phyloP scores from a whole-genome alignment of 352 stramenopile species.

The Phytophthora kernoviae region DNA sequence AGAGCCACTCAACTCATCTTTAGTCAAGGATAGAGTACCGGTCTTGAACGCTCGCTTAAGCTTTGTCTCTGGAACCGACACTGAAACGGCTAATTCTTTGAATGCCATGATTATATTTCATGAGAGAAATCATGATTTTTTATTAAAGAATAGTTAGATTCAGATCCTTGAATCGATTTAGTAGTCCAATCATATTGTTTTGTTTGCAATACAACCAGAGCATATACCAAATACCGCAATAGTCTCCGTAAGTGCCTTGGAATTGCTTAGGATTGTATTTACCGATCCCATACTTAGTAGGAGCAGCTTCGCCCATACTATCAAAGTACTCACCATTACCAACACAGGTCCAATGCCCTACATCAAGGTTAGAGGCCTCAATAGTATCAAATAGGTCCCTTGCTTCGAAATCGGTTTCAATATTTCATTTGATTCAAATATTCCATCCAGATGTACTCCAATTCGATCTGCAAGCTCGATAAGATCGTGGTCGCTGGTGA shows the following conservation, averaged over 20 bases:
- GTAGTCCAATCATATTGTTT: slow-evolving; percentile 7
- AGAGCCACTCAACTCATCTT: slow-evolving; percentile 9
- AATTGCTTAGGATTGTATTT: too few species aligned
- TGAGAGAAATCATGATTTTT: not conserved
- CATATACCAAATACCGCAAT: slow-evolving; percentile 10
- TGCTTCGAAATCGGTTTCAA: not conserved
- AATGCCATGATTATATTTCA: slow-evolving; percentile 21
- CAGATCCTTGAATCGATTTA: slow-evolving; percentile 22
- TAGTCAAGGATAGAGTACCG: slow-evolving; percentile 11
- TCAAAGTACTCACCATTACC: slow-evolving; percentile 9
- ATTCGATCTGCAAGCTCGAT: not conserved
- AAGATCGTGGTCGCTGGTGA: slow-evolving; percentile 1
- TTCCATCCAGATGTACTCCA: not conserved
- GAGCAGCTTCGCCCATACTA: slow-evolving; percentile 5
- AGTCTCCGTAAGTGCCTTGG: too few species aligned
- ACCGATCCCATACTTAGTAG: not conserved
- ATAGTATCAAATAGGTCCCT: not conserved
- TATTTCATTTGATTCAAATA: slow-evolving; percentile 7
- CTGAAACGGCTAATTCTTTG: slow-evolving; percentile 12
- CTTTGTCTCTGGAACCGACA: slow-evolving; percentile 1
- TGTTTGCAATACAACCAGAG: slow-evolving; percentile 22
- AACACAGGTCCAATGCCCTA: slow-evolving; percentile 5
- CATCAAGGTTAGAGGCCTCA: not conserved
- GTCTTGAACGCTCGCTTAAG: slow-evolving; percentile 5
- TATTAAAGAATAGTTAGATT: slow-evolving; percentile 23